Base-by-base conservation (phyloP, 2,329 filamentous ascomycete genomes). In the Aureobasidium sp. region DNA sequence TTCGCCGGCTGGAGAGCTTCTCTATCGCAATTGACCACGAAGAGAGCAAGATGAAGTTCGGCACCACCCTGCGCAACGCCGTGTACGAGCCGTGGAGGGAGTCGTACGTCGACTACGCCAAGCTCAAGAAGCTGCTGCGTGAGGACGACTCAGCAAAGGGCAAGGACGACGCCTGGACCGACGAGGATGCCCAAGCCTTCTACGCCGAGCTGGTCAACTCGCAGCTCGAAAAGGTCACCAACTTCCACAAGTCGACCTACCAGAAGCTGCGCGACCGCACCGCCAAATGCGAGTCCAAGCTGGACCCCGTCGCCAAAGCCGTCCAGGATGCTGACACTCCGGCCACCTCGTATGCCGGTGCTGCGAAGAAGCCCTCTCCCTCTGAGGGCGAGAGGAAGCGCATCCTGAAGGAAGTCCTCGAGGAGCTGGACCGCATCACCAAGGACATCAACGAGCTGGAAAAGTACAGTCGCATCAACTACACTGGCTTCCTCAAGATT, bases 401-500 rank as follows among this genome's bases (percentile, higher is more conserved):
- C 65, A 80, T 84, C 70, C 79, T 95, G 57, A 85, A 86, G 67
- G 84, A 90, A 68, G 86, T 93, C 42, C 82, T 94, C 71, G 75
- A 79, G 52, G 91, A 97, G 78, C 83, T 97, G 62, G 93, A 97
- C 74, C 77, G 78, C 60, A 94, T 97, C 75, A 94, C 90, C 37
- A 90, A 90, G 73, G 91, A 97, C 76, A 87, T 95, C 71, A 93
- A 88, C 73, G 90, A 96, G 79, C 83, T 99, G 68, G 94, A 96
- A 77, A 94, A 90, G 75, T 99, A 94, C 78, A 94, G 91, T 75
- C 89, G 88, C 66, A 87, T 97, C 78, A 99, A 99, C 78, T 99
- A 97, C 76, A 96, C 94, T 6, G 94, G 91, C 52, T 96, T 97
- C 76, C 83, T 97, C 72, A 99, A 99, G 81, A 96, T 96, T 52